Conservation (phyloP, 106 monocot species). For the Apostasia shenzhenica region DNA sequence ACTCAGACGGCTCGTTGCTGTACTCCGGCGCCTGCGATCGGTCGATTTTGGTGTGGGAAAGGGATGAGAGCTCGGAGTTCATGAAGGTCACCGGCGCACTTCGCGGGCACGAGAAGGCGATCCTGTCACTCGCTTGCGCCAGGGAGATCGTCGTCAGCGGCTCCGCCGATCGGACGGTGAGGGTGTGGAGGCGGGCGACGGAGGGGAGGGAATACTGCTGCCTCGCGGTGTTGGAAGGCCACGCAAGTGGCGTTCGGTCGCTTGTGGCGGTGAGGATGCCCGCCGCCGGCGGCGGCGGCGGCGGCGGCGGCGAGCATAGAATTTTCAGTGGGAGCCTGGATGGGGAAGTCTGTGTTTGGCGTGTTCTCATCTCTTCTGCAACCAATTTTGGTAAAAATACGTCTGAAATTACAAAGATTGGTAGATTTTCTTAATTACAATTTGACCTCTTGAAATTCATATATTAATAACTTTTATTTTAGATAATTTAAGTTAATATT, state of each 20-base stretch:
- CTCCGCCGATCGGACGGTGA: slow-evolving; percentile 45
- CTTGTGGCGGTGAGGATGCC: slow-evolving; percentile 20
- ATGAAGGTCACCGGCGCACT: slow-evolving; percentile 30
- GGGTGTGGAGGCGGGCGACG: slow-evolving; percentile 32
- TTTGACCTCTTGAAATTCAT: too few species aligned
- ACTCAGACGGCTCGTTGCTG: slow-evolving; percentile 33
- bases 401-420: too few species aligned
- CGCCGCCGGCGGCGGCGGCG: background rate
- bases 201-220: slow-evolving; percentile 23
- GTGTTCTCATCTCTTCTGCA: background rate
- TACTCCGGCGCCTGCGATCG: slow-evolving; percentile 62
- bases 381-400: background rate
- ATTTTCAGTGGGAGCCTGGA: slow-evolving; percentile 59
- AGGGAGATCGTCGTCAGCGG: slow-evolving; percentile 36
- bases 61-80: slow-evolving; percentile 27
- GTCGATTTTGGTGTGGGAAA: slow-evolving; percentile 55
- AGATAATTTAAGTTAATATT: too few species aligned
- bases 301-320: slow-evolving; percentile 1
- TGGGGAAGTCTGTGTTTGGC: slow-evolving; percentile 47
- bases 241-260: slow-evolving; percentile 31
- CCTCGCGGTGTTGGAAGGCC: slow-evolving; percentile 35
- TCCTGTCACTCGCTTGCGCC: slow-evolving; percentile 37
- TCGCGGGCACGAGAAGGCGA: slow-evolving; percentile 42
- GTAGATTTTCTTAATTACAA: too few species aligned
- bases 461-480: too few species aligned